Conservation (phyloP, 2,329 filamentous ascomycete genomes). For the Pseudopithomyces maydicus region DNA sequence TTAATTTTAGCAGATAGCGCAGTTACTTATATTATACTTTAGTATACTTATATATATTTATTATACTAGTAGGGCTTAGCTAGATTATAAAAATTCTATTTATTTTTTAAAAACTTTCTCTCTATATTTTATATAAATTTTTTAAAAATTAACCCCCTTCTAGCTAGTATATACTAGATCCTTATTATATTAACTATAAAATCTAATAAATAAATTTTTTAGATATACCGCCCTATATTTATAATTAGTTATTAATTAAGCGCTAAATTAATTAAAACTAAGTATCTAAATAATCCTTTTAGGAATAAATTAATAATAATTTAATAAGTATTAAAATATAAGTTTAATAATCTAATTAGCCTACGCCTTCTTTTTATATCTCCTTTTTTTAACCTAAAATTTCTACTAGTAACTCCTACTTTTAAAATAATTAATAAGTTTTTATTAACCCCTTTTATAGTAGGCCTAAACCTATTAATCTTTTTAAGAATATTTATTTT, state of each 20-base stretch:
- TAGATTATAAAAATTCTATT: too few relatives aligned
- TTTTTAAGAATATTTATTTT: too few relatives aligned
- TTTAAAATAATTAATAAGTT: slow-evolving; percentile 4
- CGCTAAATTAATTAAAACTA: neutral
- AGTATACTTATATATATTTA: too few relatives aligned
- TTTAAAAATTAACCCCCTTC: too few relatives aligned
- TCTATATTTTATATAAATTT: neutral
- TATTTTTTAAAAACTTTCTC: neutral
- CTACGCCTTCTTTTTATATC: neutral
- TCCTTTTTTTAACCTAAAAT: too few relatives aligned
- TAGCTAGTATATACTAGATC: too few relatives aligned
- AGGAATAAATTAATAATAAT: neutral
- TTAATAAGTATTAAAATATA: neutral
- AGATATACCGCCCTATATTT: neutral
- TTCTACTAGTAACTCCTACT: neutral
- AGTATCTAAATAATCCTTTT: slow-evolving; percentile 5
- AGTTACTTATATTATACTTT: too few relatives aligned
- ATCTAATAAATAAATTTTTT: too few relatives aligned
- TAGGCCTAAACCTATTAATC: too few relatives aligned
- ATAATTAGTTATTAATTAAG: neutral
- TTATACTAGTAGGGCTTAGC: too few relatives aligned
- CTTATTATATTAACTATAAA: neutral
- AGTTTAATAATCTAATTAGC: neutral
- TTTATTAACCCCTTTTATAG: too few relatives aligned
- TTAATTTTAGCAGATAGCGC: too few relatives aligned